Percentiles rank a stretch among this genome's conserved stretches.
phyloP scores from a whole-genome alignment of 2,329 filamentous ascomycete genomes.

The Cytospora mali region DNA sequence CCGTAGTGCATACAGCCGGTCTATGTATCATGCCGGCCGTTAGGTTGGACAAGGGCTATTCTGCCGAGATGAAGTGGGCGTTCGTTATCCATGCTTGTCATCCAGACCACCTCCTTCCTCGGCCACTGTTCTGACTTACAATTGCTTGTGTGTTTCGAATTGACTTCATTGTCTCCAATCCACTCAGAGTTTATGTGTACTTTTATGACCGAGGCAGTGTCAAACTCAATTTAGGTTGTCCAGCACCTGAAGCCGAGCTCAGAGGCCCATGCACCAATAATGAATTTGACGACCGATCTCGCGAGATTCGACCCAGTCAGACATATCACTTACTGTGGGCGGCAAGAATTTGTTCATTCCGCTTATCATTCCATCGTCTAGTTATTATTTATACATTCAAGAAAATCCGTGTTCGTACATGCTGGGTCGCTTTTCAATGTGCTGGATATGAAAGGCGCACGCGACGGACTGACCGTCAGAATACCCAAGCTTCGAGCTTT shows the following conservation, averaged over 20 bases:
- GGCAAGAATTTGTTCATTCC: background rate
- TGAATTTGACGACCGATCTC: background rate
- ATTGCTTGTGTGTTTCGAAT: conserved; percentile 5
- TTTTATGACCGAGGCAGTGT: background rate
- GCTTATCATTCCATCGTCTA: background rate
- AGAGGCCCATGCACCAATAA: background rate
- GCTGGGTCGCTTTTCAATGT: background rate
- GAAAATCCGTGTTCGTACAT: background rate
- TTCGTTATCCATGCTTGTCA: background rate
- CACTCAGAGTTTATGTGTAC: background rate
- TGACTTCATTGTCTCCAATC: background rate
- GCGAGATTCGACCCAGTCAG: background rate
- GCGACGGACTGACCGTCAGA: background rate
- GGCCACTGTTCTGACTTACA: background rate
- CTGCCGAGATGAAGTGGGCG: conserved; percentile 1
- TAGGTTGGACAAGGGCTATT: background rate
- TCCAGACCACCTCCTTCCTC: conserved; percentile 6
- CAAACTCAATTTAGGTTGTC: background rate
- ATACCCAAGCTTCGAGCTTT: background rate
- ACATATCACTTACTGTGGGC: background rate
- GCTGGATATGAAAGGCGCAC: background rate
- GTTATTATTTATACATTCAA: background rate
- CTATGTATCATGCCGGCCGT: too few species aligned
- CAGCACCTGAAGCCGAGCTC: background rate
- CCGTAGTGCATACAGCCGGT: too few species aligned